These are phyloP conservation scores for Trichoderma atroviride DNA, from an alignment of 2,329 filamentous ascomycete species.

Conservation along the genomic window DNA sequence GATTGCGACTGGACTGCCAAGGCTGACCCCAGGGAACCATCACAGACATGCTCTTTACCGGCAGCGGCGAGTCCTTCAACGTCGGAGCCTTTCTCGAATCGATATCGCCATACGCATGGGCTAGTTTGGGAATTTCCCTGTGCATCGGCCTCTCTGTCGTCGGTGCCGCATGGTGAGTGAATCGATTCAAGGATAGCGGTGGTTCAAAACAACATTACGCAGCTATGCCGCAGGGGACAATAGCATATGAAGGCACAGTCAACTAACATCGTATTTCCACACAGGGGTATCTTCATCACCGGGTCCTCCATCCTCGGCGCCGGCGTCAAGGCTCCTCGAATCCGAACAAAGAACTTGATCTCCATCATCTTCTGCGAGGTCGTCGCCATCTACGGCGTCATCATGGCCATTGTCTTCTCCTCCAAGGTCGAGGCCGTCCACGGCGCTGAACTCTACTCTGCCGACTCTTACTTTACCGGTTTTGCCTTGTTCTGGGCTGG, in stretches of 20 bases:
- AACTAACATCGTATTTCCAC: neutral
- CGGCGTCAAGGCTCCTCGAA: conserved; percentile 93
- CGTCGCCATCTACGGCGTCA: conserved; percentile 99
- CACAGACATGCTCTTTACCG: conserved; percentile 96
- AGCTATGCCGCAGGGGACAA: neutral
- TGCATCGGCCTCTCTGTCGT: conserved; percentile 97
- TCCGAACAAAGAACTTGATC: conserved; percentile 99
- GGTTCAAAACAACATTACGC: neutral
- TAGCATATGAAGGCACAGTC: neutral
- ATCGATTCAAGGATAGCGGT: neutral
- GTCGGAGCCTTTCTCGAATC: conserved; percentile 94
- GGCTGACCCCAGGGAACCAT: conserved; percentile 21
- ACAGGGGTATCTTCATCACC: conserved; percentile 97
- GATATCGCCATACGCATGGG: conserved; percentile 93
- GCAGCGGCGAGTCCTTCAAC: conserved; percentile 94
- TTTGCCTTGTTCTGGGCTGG: conserved; percentile 97
- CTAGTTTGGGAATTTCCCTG: conserved; percentile 83
- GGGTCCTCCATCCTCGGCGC: conserved; percentile 96
- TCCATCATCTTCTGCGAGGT: conserved; percentile 99
- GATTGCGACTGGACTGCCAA: conserved; percentile 24
- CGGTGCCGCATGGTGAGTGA: conserved; percentile 95
- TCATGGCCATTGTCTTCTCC: conserved; percentile 99
- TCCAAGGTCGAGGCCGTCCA: conserved; percentile 74
- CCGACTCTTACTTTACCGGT: conserved; percentile 87
- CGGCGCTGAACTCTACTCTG: conserved; percentile 68